These are phyloP conservation scores for Thamnidium elegans DNA, from an alignment of 192 early-diverging fungal species.

Conservation along the genomic window DNA sequence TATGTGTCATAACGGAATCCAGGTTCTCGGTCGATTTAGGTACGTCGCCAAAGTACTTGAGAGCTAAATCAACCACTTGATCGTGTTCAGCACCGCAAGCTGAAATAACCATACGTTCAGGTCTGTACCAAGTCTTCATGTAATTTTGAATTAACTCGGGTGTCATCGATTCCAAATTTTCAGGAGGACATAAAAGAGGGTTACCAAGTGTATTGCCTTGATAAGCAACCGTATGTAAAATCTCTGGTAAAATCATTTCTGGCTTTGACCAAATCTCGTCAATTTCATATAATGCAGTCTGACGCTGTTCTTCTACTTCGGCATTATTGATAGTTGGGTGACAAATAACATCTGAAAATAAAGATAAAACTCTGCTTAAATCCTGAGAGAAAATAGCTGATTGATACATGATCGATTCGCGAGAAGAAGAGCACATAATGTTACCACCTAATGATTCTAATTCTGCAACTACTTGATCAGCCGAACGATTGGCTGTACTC, in stretches of 20 bases:
- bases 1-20: slow-evolving; percentile 30
- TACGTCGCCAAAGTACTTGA: slow-evolving; percentile 76
- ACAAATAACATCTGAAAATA: slow-evolving; percentile 80
- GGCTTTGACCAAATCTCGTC: slow-evolving; percentile 83
- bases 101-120: slow-evolving; percentile 89
- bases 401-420: slow-evolving; percentile 96
- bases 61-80: slow-evolving; percentile 66
- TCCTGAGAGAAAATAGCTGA: slow-evolving; percentile 87
- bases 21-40: slow-evolving; percentile 19
- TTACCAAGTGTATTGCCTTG: slow-evolving; percentile 77
- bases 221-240: slow-evolving; percentile 83
- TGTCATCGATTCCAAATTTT: slow-evolving; percentile 64
- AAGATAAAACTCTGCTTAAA: slow-evolving; percentile 61
- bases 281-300: slow-evolving; percentile 82
- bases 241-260: slow-evolving; percentile 83
- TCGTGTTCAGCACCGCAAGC: slow-evolving; percentile 86
- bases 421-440: slow-evolving; percentile 82
- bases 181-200: slow-evolving; percentile 70
- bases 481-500: slow-evolving; percentile 67
- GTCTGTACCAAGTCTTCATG: slow-evolving; percentile 80
- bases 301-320: slow-evolving; percentile 80
- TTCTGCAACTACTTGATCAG: slow-evolving; percentile 67
- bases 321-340: slow-evolving; percentile 67
- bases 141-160: slow-evolving; percentile 67
- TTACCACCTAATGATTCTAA: slow-evolving; percentile 89